Base-by-base conservation (phyloP, 148 eudicot genomes). In the Persicaria maculosa region DNA sequence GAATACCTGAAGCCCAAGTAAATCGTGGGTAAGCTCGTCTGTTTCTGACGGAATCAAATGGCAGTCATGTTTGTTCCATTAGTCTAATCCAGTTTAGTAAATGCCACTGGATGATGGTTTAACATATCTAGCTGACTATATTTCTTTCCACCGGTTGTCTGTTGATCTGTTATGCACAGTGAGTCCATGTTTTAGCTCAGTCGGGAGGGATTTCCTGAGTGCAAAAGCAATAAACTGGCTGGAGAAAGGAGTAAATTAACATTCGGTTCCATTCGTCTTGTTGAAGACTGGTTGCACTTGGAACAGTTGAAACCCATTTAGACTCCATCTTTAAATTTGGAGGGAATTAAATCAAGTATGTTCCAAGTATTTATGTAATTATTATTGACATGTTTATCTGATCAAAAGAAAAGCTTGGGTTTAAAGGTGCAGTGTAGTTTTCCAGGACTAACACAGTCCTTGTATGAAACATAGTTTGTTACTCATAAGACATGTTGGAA, bases 1-100 rank as follows among this genome's bases (percentile, higher is more conserved):
- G 98, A 87, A 19, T 81, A 53, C 76, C 80, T 77, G 77, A 74
- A 74, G 55, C 71, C 82, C 50, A 79, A 79, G 72, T 86, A 78
- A 48, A 46, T 64, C 68, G 2, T 64, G n/a, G 64, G 68, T 64
- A 36, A 31, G 68, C n/a, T 11, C 44, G 11, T 65, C 47, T 65
- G 45, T 5, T 14, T 64, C 1, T 3, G 2, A 31, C 1, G 40
- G 40, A 31, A 31, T 31, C 40, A 31, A 31, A 31, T 31, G 2
- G 1, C 40, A 31, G 40, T 31, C 40, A 31, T 31, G 40, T 31
- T 31, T 31, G 40, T 31, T 31, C 40, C 40, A 31, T 31, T 31
- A 3, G 40, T 31, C 40, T 3, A 31, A 31, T 31, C 59, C 19
- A 54, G 16, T 54, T 59, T 58, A 31, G 64, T 58, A 19, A 4